Base-by-base conservation (phyloP, 768 basidiomycete genomes). In the Phylloporus arenicola region DNA sequence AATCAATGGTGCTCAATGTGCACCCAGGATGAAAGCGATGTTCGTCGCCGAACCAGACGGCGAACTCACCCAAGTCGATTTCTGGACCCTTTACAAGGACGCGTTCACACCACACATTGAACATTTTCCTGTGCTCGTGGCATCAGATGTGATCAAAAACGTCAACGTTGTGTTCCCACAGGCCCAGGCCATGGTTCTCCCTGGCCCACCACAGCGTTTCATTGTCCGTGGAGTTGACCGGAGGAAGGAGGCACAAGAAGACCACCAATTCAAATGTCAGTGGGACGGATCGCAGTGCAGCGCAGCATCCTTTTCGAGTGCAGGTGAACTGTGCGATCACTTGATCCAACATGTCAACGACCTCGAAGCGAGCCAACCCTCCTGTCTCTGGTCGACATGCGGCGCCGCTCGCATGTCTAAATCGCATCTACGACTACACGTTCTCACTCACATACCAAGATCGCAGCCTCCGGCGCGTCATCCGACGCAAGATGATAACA, bases 91-190 rank as follows among this genome's bases (percentile, higher is more conserved):
- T 12, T 99, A 99, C 70, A 85, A 87, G 54, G 86, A 88, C 51
- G 81, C 81, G 1, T 96, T 97, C 59, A 70, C 78, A 1, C 80
- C 82, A 1, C 76, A 74, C 60, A 65, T 75, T 51, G 78, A 81
- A 1, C 74, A 74, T 48, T 73, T 80, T 50, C 78, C 80, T 11
- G 64, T 91, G 39, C 78, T 93, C 3, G 80, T 83, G 3, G 94
- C 96, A 0, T 86, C 90, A 1, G 95, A 99, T 39, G 89, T 96
- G 43, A 97, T 99, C 67, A 94, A 95, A 68, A 89, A 88, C 54
- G 89, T 94, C 53, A 90, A 81, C 43, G 70, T 80, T 10, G 86
- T 93, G 24, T 95, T 92, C 60, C 86, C 90, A 6, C 79, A 83
- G 43, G 92, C 92, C 0, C 81, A 84, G 57, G 92, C 94, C 1